Evolutionary conservation across 2,329 filamentous ascomycete genomes (phyloP), one percentile per base, ranked within the genome.

Genomic region (Sporothrix globosa): DNA sequence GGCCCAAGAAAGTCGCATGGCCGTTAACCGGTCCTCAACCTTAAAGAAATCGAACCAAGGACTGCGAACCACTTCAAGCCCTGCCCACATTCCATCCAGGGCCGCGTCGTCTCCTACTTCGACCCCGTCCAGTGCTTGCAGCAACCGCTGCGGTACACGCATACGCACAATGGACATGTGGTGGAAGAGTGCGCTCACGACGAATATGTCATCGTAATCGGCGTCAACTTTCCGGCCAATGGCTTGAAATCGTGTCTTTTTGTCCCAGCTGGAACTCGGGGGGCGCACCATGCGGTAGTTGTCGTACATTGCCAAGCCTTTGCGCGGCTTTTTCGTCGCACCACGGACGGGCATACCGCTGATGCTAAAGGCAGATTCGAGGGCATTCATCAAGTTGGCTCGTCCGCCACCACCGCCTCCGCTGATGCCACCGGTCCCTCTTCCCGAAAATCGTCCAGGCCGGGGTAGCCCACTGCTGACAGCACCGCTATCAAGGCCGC

Each of bases 1-100:
- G 4, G 81, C 82, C 88, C 88, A 90, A 0, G 89, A 74, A 11
- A 86, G 72, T 73, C 82, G 79, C 84, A 90, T 84, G 2, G 87
- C 87, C 73, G 83, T 82, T 34, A 89, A 75, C 60, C 88, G 78
- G 69, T 90, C 84, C 27, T 85, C 81, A 0, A 77, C 75, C 63
- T 83, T 73, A 74, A 89, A 90, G 13, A 90, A 77, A 75, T 90
- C 88, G 74, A 82, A 89, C 88, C 88, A 90, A 52, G 77, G 80
- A 73, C 85, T 89, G 72, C 88, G 83, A 82, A 85, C 86, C 48
- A 88, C 81, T 74, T 84, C 81, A 2, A 90, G 78, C 73, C 80
- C 70, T n/a, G 46, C 30, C 56, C 68, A 56, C 10, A 24, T 48
- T 1, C 2, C 60, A 3, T 69, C 70, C 21, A 58, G 27, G 3